phyloP scores from a whole-genome alignment of 495 filamentous ascomycete species.

The Astrocystis sublimbata region DNA sequence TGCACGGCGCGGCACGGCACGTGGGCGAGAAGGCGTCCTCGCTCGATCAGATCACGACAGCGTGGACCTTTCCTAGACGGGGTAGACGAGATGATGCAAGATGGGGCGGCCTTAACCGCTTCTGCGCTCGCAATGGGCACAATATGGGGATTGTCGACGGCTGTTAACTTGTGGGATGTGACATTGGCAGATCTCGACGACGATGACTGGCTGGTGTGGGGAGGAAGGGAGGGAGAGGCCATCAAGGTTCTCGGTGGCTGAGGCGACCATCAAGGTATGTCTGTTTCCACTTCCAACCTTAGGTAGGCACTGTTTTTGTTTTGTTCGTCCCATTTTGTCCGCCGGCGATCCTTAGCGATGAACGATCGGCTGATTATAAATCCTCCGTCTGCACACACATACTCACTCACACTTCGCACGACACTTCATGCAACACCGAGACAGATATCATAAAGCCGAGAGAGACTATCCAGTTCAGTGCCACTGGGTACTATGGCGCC shows the following conservation, averaged over 20 bases:
- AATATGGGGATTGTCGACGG: background rate
- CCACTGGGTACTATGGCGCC: no score
- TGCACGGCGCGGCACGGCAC: background rate
- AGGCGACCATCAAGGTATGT: conserved; percentile 13
- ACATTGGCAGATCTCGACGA: background rate
- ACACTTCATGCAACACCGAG: conserved; percentile 8
- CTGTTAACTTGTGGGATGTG: background rate
- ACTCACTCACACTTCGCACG: background rate
- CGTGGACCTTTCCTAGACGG: conserved; percentile 6
- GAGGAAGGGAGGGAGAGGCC: background rate
- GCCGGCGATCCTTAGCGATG: conserved; percentile 5
- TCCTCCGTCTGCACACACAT: background rate
- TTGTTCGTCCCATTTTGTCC: background rate
- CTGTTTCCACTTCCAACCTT: background rate
- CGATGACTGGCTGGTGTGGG: conserved; percentile 5
- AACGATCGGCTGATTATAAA: conserved; percentile 8
- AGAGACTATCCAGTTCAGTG: background rate
- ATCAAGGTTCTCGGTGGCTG: conserved; percentile 11
- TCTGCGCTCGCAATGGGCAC: no score
- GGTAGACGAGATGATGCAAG: background rate
- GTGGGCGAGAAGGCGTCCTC: background rate
- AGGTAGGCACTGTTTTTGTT: no score
- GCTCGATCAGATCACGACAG: conserved; percentile 15
- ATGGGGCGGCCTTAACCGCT: background rate
- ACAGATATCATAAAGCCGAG: background rate